Evolutionary conservation across 1,139 yeast genomes (phyloP).

Genomic region (Suhomyces bribrorum): DNA sequence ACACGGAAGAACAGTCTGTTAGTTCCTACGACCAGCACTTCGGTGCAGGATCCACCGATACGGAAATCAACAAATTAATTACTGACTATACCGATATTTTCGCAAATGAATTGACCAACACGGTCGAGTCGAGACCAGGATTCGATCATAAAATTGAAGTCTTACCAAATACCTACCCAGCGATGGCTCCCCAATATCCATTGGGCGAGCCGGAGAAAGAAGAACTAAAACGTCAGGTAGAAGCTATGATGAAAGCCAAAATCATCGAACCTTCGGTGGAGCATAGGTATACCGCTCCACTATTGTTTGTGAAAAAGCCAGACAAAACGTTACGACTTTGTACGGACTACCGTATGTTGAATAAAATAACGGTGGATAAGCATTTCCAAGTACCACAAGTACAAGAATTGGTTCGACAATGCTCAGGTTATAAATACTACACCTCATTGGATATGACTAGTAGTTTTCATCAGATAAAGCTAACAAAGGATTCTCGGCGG

Average conservation of each 20-base stretch:
- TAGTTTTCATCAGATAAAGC: neutral
- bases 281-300: neutral
- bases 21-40: too few relatives aligned
- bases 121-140: neutral
- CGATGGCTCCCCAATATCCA: neutral
- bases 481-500: neutral
- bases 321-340: neutral
- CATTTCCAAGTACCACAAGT: neutral
- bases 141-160: neutral
- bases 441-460: neutral
- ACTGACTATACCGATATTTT: neutral
- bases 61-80: neutral
- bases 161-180: neutral
- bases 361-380: neutral
- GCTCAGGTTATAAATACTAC: neutral
- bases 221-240: neutral
- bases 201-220: neutral
- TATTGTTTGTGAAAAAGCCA: neutral
- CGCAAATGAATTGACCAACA: neutral
- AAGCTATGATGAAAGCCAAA: neutral
- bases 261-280: neutral
- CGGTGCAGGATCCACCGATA: neutral
- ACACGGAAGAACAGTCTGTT: too few relatives aligned
- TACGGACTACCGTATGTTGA: neutral
- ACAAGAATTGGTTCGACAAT: neutral